Base-by-base conservation (phyloP, 2,329 filamentous ascomycete species). In the Pseudogymnoascus sp. region DNA sequence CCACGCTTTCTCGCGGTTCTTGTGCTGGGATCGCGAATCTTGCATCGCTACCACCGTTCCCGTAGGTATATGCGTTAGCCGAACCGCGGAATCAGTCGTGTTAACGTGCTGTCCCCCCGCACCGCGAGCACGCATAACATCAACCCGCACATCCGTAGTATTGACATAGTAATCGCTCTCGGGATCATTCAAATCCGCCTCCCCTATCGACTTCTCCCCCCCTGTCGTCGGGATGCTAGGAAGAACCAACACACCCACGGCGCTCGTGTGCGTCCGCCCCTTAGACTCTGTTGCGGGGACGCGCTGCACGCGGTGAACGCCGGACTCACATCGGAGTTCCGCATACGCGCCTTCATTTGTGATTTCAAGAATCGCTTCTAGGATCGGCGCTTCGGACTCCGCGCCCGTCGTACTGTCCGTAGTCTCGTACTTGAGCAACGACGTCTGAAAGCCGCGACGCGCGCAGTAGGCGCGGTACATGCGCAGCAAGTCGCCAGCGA, bases 31-130 rank as follows among this genome's bases (percentile, higher is more conserved):
- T 62, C 94, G 84, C 62, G 87, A 88, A 73, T 99, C 94, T 75
- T 99, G 94, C 82, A 97, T 96, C 11, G 87, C 88, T 12, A 97
- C 92, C 1, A 90, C 85, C 0, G 87, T 94, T 50, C 89, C 90
- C 0, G 92, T 96, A 1, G 94, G 94, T 5, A 89, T 76, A 77
- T 99, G 94, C 1, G 92, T 97, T 70, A 99, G 81, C 8, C 94
- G 88, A 65, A 99, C 90, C 3, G 94, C 94, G 31, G 91, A 96
- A 77, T 99, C 94, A 0, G 94, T 99, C 75, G 93, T 97, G 78
- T 99, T 99, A 73, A 99, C 94, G 76, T 99, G 94, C 78, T 99
- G 94, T 0, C 94, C 94, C 33, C 94, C 94, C 0, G 94, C 93
- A 65, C 94, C 94, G 53, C 91, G 81, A 0, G 94, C 92, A 14